Evolutionary conservation across 202 grass and related monocot species (phyloP).

Genomic region (Elaeis oleifera): DNA sequence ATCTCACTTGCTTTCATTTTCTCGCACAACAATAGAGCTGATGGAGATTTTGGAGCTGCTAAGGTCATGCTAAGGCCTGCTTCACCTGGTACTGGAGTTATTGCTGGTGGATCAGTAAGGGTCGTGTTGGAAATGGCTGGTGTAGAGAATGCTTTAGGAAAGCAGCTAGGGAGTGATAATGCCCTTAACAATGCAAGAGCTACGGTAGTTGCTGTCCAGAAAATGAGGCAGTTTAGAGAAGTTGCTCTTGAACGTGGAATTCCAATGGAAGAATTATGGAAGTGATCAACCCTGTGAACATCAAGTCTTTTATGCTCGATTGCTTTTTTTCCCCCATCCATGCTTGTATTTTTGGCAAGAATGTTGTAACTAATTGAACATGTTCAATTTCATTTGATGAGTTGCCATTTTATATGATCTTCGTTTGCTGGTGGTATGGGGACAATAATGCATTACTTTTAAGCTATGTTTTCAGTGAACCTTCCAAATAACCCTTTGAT

Average conservation of each 20-base stretch:
- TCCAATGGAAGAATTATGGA: conserved; percentile 79
- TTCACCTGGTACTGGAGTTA: conserved; percentile 78
- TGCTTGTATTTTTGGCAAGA: too few relatives aligned
- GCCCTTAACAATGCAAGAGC: conserved; percentile 81
- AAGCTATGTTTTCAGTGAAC: too few relatives aligned
- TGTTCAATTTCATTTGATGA: too few relatives aligned
- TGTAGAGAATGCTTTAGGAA: conserved; percentile 78
- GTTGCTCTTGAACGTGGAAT: conserved; percentile 59
- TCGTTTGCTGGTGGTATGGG: too few relatives aligned
- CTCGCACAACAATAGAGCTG: conserved; percentile 30
- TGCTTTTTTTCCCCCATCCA: too few relatives aligned
- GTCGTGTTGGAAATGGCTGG: conserved; percentile 82
- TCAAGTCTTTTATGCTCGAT: too few relatives aligned
- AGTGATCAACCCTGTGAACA: conserved; percentile 24
- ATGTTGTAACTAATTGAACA: too few relatives aligned
- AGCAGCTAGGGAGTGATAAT: conserved; percentile 77
- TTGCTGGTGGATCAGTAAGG: conserved; percentile 71
- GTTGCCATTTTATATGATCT: too few relatives aligned
- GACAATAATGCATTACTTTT: too few relatives aligned
- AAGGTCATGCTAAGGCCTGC: conserved; percentile 88
- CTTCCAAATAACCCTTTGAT: too few relatives aligned
- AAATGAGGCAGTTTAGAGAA: conserved; percentile 60
- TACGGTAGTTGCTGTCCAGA: conserved; percentile 57
- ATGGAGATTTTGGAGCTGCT: conserved; percentile 68
- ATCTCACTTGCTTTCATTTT: conserved; percentile 8